Percentiles rank a stretch among this genome's conserved stretches.
phyloP scores from a whole-genome alignment of 352 stramenopile species.

The Globisporangium splendens region DNA sequence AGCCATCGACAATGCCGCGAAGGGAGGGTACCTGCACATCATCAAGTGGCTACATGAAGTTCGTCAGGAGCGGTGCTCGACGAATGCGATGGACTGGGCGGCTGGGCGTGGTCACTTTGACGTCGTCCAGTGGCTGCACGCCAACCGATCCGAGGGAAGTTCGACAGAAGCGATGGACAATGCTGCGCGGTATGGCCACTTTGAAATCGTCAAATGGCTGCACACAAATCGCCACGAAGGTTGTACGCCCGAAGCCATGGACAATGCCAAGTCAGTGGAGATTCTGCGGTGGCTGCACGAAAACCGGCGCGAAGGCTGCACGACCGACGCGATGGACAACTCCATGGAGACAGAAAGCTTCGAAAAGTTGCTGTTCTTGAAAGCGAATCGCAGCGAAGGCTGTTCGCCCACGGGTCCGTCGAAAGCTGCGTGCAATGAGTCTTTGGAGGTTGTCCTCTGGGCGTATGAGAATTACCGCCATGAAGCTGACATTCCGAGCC shows the following conservation, averaged over 20 bases:
- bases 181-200: slow-evolving; percentile 2
- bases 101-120: too few relatives aligned
- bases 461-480: not conserved
- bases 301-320: slow-evolving; percentile 3
- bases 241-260: slow-evolving; percentile 2
- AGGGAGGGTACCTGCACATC: too few relatives aligned
- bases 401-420: not conserved
- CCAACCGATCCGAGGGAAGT: not conserved
- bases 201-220: slow-evolving; percentile 5
- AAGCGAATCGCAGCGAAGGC: slow-evolving; percentile 4
- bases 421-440: not conserved
- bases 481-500: too few relatives aligned
- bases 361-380: not conserved
- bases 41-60: too few relatives aligned
- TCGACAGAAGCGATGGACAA: slow-evolving; percentile 2
- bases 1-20: too few relatives aligned
- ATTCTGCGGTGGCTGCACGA: slow-evolving; percentile 5
- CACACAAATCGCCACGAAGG: slow-evolving; percentile 4
- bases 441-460: slow-evolving; percentile 4
- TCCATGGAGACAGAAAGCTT: not conserved
- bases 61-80: too few relatives aligned
- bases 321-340: slow-evolving; percentile 1
- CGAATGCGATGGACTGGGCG: too few relatives aligned
- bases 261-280: not conserved
- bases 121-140: too few relatives aligned